A percentile compares a stretch with the other conserved stretches of the same genome.
These are phyloP conservation scores for Trichoderma sp. DNA, from an alignment of 2,329 filamentous ascomycete species.

Conservation along the genomic window DNA sequence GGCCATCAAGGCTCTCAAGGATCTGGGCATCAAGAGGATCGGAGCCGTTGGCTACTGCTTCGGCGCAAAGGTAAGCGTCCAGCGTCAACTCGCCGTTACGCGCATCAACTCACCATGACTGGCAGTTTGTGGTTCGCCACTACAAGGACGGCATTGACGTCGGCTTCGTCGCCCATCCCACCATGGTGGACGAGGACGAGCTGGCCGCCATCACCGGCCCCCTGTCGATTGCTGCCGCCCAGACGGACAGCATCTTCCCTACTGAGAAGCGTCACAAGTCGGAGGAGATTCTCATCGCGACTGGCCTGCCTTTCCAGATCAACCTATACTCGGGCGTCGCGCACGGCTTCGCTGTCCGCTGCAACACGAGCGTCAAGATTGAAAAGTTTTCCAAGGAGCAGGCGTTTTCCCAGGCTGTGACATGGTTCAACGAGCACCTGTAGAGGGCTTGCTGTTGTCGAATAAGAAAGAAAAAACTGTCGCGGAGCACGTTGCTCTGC, in stretches of 20 bases:
- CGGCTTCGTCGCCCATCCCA: slow-evolving; percentile 74
- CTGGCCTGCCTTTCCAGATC: slow-evolving; percentile 67
- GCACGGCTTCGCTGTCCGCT: slow-evolving; percentile 74
- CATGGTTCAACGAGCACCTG: slow-evolving; percentile 63
- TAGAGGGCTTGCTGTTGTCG: background rate
- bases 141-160: slow-evolving; percentile 61
- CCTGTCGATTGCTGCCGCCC: slow-evolving; percentile 62
- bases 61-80: slow-evolving; percentile 59
- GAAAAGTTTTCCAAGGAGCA: slow-evolving; percentile 73
- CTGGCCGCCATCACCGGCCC: slow-evolving; percentile 63
- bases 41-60: slow-evolving; percentile 72
- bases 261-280: slow-evolving; percentile 60
- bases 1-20: slow-evolving; percentile 51
- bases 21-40: slow-evolving; percentile 55
- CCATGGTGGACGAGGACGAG: slow-evolving; percentile 67
- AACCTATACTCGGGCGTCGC: slow-evolving; percentile 67
- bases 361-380: slow-evolving; percentile 55
- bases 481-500: background rate
- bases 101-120: background rate
- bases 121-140: slow-evolving; percentile 64
- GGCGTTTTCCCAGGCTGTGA: slow-evolving; percentile 72
- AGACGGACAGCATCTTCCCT: slow-evolving; percentile 65
- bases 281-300: slow-evolving; percentile 58
- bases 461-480: background rate
- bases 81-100: no score